A percentile compares a stretch with the other conserved stretches of the same genome.
Conservation (phyloP, 2,329 filamentous ascomycete genomes). For the Xylaria arbuscula region DNA sequence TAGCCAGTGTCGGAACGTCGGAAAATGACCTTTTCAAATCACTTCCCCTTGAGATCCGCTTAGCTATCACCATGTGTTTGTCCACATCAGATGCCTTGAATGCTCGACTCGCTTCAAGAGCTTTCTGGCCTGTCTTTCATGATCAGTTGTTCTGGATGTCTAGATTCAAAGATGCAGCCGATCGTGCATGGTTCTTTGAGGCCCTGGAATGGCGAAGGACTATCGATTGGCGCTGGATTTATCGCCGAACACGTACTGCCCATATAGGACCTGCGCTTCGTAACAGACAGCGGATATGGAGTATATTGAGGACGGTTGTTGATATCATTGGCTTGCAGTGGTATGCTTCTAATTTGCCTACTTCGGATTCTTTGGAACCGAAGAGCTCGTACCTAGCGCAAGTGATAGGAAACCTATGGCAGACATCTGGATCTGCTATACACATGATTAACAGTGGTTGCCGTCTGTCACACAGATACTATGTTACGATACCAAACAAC, state of each 20-base stretch:
- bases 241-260: not conserved
- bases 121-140: not conserved
- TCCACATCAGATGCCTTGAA: not conserved
- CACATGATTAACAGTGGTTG: not conserved
- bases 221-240: slow-evolving; percentile 11
- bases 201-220: not conserved
- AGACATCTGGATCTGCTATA: not conserved
- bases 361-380: not conserved
- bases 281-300: slow-evolving; percentile 7
- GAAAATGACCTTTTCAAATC: not conserved
- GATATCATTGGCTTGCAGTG: not conserved
- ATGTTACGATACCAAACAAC: not conserved
- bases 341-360: not conserved
- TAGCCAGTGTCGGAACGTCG: not conserved
- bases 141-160: slow-evolving; percentile 8
- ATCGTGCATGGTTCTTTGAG: slow-evolving; percentile 14
- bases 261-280: not conserved
- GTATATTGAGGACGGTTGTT: not conserved
- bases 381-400: not conserved
- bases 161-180: not conserved
- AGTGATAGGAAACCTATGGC: not conserved
- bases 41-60: slow-evolving; percentile 4
- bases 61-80: not conserved
- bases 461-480: not conserved
- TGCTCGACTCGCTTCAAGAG: slow-evolving; percentile 3